Base-by-base conservation (phyloP, 257 asterid genomes). In the Ehretia macrophylla region DNA sequence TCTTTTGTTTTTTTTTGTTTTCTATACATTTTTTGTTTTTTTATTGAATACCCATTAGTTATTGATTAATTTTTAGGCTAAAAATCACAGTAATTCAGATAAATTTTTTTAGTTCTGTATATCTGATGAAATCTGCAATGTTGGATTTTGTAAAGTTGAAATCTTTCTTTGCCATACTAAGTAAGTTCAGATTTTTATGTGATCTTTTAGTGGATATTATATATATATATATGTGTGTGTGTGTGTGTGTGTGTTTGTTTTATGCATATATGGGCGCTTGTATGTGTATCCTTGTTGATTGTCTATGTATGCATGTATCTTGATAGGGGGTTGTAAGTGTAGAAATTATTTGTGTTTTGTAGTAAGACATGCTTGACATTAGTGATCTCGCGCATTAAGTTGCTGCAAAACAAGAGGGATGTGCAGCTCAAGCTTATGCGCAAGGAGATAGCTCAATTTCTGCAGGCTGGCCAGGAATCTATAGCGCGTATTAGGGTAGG, bases 301-400 rank as follows among this genome's bases (percentile, higher is more conserved):
- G 6, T 27, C 6, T 27, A 27, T 27, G 35, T 27, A 27, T 27
- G 35, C 3, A 27, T 27, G 35, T 27, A 6, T 27, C 35, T 27
- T 27, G 35, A 27, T 27, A 6, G 6, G 35, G 3, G 35, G 35
- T n/a, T 27, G 35, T 27, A 27, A 27, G 35, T 27, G 35, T 27
- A 1, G 52, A 51, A 40, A 32, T 60, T 68, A 27, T 68, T 40
- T 45, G 38, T 69, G 59, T 27, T 52, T 69, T 79, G 88, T 67
- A 88, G 99, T 75, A 92, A 88, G 81, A 86, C 99, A 66, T 81
- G 94, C 82, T 77, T 92, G 74, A 79, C 90, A 11, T 73, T 92
- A 85, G 81, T 88, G 17, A 83, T 88, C 57, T 86, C 97, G 27
- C 94, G 97, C 39, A 84, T 86, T 57, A 86, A 92, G 72, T 73